Evolutionary conservation across 2,329 filamentous ascomycete species (phyloP), one percentile per base, ranked within the genome.

Genomic region (Phialocephala subalpina): DNA sequence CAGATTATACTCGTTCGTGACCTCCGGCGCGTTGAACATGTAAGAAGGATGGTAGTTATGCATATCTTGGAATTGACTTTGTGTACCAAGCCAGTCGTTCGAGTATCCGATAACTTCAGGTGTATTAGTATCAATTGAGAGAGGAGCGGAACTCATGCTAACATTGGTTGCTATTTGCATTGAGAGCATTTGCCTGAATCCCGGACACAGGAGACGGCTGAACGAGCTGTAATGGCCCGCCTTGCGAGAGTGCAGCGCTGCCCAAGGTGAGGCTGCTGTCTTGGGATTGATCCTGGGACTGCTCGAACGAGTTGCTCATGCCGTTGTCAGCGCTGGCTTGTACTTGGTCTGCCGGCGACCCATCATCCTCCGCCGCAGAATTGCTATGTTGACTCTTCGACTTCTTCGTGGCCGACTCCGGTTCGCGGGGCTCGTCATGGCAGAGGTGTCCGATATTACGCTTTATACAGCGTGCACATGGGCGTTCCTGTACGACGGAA

Each of bases 371-470:
- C 52, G 82, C 80, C 49, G 82, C 81, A 60, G 87, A 83, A 67
- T 84, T 80, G 68, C 83, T 85, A 69, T 83, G 82, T 72, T 87
- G 83, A 77, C 83, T 86, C 82, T 95, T 97, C 73, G 86, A 81
- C 80, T 94, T 95, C 81, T 96, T 97, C 67, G 76, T 74, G 72
- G 75, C 71, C 63, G 90, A 80, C 69, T 90, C 87, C 72, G 89
- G 84, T 76, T 99, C 95, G 79, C 95, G 90, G 73, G 94, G 95
- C 81, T 98, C 96, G 81, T 99, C 96, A 82, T 97, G 96, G 81
- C 96, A 99, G 72, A 99, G 86, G 81, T 99, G 96, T 75, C 95
- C 96, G 79, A 99, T 99, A 82, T 97, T 97, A 77, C 96, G 91
- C 83, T 98, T 99, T 81, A 98, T 93, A 84, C 96, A 99, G 82